Percentiles rank a stretch among this genome's conserved stretches.
Evolutionary conservation across 177 flowering plant genomes (phyloP).

Genomic region (Vitis hybrid): DNA sequence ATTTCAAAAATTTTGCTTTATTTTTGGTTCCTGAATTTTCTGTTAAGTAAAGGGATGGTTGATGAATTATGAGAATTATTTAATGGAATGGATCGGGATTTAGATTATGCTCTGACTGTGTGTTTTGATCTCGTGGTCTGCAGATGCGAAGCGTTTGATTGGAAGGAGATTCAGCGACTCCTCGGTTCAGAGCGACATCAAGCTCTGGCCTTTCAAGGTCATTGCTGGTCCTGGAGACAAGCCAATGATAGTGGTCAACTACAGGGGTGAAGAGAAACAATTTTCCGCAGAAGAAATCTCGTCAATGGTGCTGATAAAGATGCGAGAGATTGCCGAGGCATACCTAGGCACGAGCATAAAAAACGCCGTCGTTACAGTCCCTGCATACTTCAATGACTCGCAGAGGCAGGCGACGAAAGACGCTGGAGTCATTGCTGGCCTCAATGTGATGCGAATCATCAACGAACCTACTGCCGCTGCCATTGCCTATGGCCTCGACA

Average conservation of each 20-base stretch:
- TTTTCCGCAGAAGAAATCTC: conserved; percentile 28
- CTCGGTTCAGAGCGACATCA: conserved; percentile 51
- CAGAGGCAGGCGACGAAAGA: no score
- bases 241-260: conserved; percentile 46
- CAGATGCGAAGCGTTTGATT: conserved; percentile 60
- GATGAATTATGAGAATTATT: not conserved
- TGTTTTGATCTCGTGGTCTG: not conserved
- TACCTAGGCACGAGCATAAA: conserved; percentile 31
- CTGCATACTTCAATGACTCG: no score
- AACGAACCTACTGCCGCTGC: conserved; percentile 51
- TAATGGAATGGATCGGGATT: no score
- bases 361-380: no score
- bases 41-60: not conserved
- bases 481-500: conserved; percentile 45
- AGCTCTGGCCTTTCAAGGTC: conserved; percentile 60
- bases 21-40: no score
- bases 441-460: conserved; percentile 7
- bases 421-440: no score
- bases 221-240: conserved; percentile 49
- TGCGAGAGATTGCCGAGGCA: conserved; percentile 40
- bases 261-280: conserved; percentile 38
- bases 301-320: conserved; percentile 18
- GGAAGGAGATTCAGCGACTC: conserved; percentile 50
- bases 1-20: no score
- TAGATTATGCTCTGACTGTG: no score